Evolutionary conservation across 2,329 filamentous ascomycete species (phyloP).

Genomic region (Ciborinia camelliae): DNA sequence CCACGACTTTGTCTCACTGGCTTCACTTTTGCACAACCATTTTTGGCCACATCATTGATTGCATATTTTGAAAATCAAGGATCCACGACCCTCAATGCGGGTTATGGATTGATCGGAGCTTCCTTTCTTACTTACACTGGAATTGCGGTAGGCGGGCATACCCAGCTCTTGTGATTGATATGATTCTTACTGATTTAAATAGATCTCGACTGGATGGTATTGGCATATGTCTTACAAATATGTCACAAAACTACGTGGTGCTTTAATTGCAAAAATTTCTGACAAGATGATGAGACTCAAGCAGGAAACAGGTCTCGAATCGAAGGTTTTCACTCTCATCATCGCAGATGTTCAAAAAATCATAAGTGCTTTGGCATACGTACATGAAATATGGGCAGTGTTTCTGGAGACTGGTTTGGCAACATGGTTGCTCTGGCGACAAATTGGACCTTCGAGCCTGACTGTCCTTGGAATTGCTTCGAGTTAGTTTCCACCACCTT

Average conservation of each 20-base stretch:
- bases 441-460: slow-evolving; percentile 29
- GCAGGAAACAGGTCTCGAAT: slow-evolving; percentile 19
- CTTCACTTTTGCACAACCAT: slow-evolving; percentile 24
- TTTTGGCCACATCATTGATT: slow-evolving; percentile 12
- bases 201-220: neutral
- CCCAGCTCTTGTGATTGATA: neutral
- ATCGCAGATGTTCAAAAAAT: slow-evolving; percentile 30
- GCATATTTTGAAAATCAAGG: neutral
- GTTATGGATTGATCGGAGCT: neutral
- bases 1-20: slow-evolving; percentile 23
- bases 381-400: slow-evolving; percentile 33
- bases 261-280: neutral
- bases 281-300: neutral
- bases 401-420: slow-evolving; percentile 33
- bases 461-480: slow-evolving; percentile 23
- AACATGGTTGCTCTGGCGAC: slow-evolving; percentile 33
- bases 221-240: neutral
- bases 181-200: neutral
- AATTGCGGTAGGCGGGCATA: neutral
- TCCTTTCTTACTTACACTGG: neutral
- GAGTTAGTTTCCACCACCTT: neutral
- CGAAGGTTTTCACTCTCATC: slow-evolving; percentile 35
- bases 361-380: slow-evolving; percentile 31
- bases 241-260: neutral
- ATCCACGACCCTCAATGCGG: neutral